Base-by-base conservation (phyloP, 1,284 basidiomycete genomes). In the Ganoderma multipileum region DNA sequence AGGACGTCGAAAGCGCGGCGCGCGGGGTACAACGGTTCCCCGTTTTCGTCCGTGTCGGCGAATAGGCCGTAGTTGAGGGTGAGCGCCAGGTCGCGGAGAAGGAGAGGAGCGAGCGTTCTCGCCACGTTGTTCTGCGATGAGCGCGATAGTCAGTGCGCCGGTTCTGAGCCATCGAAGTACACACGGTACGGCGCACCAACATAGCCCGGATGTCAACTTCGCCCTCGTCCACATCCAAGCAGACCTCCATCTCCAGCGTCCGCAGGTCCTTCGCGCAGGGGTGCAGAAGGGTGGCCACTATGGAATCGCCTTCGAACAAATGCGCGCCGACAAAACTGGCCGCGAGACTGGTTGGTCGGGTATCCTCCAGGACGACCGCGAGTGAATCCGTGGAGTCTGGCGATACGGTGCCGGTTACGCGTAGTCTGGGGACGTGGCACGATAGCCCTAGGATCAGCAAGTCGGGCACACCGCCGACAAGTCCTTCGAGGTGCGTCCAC, bases 1-100 rank as follows among this genome's bases (percentile, higher is more conserved):
- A 64, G 30, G 2, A 6, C 41, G 16, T 33, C 20, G 18, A 66
- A 41, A 12, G 52, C 38, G 18, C 26, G 6, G 47, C 42, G 38
- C n/a, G 50, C 50, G 7, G 59, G 59, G 36, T 18, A 41, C 58
- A 14, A 9, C 11, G 38, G 14, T 16, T 14, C 38, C 4, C 38
- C 36, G 7, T n/a, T 3, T n/a, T 39, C 28, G 52, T 18, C 38
- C 36, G 3, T 12, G 6, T 23, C 38, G 11, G 30, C 20, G 16
- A 67, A 60, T 4, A 65, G 55, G 38, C 57, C 64, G 62, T 62
- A 62, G 52, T 67, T 68, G 26, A 72, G 38, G 3, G 64, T 66
- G 58, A 72, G 62, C 20, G 14, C 20, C n/a, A 72, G 66, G 6
- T 28, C 58, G n/a, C 41, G 68, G 18, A 50, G 47, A 3, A 68